Percentiles rank a stretch among this genome's conserved stretches.
Evolutionary conservation across 192 early-diverging fungal species (phyloP).

Genomic region (Blastocladiella britannica): DNA sequence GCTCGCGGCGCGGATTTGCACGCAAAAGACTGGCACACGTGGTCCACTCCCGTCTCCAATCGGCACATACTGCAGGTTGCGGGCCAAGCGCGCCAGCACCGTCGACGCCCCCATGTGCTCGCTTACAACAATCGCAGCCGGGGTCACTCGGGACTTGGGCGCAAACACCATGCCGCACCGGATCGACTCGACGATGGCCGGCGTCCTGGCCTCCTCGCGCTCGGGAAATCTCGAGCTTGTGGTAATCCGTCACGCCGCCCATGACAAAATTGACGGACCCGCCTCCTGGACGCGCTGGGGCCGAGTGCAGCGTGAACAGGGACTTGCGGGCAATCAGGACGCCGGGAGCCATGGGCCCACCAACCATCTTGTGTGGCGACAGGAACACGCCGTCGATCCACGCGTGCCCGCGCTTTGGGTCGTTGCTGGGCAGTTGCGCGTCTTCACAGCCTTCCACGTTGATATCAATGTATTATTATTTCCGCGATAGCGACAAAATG

Average conservation of each 20-base stretch:
- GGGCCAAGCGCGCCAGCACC: neutral
- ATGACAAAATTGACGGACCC: slow-evolving; percentile 19
- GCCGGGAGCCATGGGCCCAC: slow-evolving; percentile 18
- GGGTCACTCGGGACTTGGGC: slow-evolving; percentile 11
- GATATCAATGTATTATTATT: neutral
- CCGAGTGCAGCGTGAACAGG: slow-evolving; percentile 5
- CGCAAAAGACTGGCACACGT: slow-evolving; percentile 5
- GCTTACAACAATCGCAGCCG: neutral
- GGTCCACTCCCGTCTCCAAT: neutral
- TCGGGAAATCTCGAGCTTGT: slow-evolving; percentile 6
- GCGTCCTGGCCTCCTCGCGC: slow-evolving; percentile 22
- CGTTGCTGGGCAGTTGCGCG: neutral
- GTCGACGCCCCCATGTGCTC: slow-evolving; percentile 5
- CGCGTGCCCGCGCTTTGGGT: slow-evolving; percentile 6
- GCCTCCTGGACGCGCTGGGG: slow-evolving; percentile 16
- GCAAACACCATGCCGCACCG: slow-evolving; percentile 17
- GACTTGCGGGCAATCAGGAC: slow-evolving; percentile 12
- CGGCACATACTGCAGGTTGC: neutral
- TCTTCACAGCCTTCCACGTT: slow-evolving; percentile 4
- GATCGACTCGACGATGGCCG: slow-evolving; percentile 18
- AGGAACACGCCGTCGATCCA: slow-evolving; percentile 17
- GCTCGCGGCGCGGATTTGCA: neutral
- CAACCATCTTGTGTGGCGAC: slow-evolving; percentile 22
- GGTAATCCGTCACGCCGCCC: slow-evolving; percentile 9
- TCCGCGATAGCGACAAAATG: neutral